Base-by-base conservation (phyloP, 1,284 basidiomycete genomes). In the Acaromyces ingoldii region DNA sequence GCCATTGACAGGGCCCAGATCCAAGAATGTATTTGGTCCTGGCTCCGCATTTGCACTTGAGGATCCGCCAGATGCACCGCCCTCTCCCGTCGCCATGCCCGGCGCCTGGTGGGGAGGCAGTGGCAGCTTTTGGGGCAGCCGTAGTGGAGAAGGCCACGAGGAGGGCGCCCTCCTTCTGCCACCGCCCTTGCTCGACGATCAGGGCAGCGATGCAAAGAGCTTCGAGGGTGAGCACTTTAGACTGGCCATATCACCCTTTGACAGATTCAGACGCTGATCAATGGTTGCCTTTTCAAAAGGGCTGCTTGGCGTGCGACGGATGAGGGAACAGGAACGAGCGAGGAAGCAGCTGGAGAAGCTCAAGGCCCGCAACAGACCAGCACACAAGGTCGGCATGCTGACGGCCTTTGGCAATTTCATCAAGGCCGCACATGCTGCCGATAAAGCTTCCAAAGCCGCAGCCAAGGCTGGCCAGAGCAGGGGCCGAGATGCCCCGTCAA, bases 351-450 rank as follows among this genome's bases (percentile, higher is more conserved):
- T 69, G 0, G 67, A 73, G 36, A 48, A 53, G n/a, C 53, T 70
- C 1, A 56, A 51, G 2, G 64, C 63, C 25, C 61, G 67, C 22
- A 72, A 74, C 42, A 57, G 70, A 15, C 72, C 72, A 0, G 56
- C 65, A 9, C 67, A 72, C 57, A 69, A 72, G 30, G 65, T 65
- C 0, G 72, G 67, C 9, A 53, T 63, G 22, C 49, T 73, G 9
- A 68, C 65, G 1, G 72, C 72, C 0, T 53, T 74, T 39, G 49
- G 54, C 51, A 72, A 74, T 43, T 74, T 74, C 53, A 68, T 74
- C 26, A 64, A 58, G 13, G 70, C 72, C 13, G 72, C 72, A 3
- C 63, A 73, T 41, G 70, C 72, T 2, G 67, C 69, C 9, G 70
- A 73, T 22, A 57, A 31, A 36, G 55, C 53, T 13, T 22, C 37